Conservation (phyloP, 352 stramenopile species). For the Globisporangium uncinulatum region DNA sequence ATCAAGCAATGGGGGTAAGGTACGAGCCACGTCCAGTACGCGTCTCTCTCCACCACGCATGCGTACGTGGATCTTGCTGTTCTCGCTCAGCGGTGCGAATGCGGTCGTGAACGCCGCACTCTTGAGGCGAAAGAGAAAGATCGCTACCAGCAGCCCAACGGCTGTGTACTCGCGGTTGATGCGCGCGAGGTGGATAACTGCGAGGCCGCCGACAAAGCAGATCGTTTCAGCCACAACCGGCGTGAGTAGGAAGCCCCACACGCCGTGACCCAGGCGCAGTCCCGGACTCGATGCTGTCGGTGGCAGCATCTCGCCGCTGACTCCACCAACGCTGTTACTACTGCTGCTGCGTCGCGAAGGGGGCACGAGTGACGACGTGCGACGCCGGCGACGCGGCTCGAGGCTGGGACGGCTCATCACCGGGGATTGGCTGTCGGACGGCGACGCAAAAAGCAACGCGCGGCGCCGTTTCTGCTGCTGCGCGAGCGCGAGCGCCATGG, state of each 20-base stretch:
- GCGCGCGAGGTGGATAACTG: conserved; percentile 20
- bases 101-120: conserved; percentile 21
- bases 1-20: not conserved
- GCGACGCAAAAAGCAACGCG: conserved; percentile 6
- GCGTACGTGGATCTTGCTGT: conserved; percentile 25
- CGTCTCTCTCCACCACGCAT: not conserved
- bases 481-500: conserved; percentile 26
- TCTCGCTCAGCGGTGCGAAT: conserved; percentile 22
- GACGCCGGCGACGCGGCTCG: conserved; percentile 2
- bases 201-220: conserved; percentile 20
- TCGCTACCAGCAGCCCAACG: conserved; percentile 17
- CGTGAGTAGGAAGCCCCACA: conserved; percentile 24
- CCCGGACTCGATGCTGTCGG: conserved; percentile 6
- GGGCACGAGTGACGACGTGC: not conserved
- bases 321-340: no score
- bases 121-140: conserved; percentile 37
- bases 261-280: conserved; percentile 22
- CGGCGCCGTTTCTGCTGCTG: conserved; percentile 17
- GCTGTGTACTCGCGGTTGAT: conserved; percentile 14
- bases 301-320: not conserved
- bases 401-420: not conserved
- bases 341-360: not conserved
- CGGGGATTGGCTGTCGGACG: not conserved
- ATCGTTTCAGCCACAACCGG: conserved; percentile 26
- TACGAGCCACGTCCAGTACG: not conserved